These are phyloP conservation scores for Xylaria sp. DNA, from an alignment of 495 filamentous ascomycete genomes.

Conservation along the genomic window DNA sequence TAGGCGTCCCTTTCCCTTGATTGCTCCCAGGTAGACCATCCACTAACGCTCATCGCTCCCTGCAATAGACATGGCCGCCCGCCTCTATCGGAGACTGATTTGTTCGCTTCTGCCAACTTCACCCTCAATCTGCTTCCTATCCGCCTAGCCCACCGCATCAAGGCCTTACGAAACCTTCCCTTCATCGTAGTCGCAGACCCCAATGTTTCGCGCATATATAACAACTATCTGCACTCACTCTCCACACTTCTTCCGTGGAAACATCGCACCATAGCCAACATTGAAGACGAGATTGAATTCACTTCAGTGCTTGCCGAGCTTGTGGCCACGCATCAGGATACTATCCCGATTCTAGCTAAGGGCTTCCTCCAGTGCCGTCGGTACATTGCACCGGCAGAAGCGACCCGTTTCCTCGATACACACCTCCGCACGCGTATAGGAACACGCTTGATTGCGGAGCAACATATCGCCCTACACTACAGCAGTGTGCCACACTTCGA, in stretches of 20 bases:
- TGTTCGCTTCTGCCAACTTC: conserved; percentile 91
- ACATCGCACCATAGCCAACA: conserved; percentile 72
- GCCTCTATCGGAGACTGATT: conserved; percentile 77
- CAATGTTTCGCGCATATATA: conserved; percentile 88
- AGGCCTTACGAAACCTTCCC: conserved; percentile 88
- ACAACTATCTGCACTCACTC: conserved; percentile 92
- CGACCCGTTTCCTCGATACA: conserved; percentile 90
- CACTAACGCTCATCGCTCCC: conserved; percentile 13
- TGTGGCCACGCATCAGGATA: conserved; percentile 90
- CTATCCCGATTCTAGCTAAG: conserved; percentile 88
- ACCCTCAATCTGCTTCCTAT: conserved; percentile 90
- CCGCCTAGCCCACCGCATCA: conserved; percentile 92
- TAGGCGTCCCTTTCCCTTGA: conserved; percentile 44
- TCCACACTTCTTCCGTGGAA: conserved; percentile 86
- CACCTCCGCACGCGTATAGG: conserved; percentile 94
- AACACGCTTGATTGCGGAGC: conserved; percentile 92
- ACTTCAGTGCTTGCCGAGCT: conserved; percentile 91
- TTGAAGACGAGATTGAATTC: conserved; percentile 89
- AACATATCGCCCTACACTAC: conserved; percentile 93
- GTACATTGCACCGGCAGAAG: conserved; percentile 80
- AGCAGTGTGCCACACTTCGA: conserved; percentile 74
- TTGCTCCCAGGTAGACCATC: conserved; percentile 15
- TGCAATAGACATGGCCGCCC: conserved; percentile 80
- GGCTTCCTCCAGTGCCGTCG: conserved; percentile 91
- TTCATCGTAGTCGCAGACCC: conserved; percentile 98